Conservation (phyloP, 2,329 filamentous ascomycete genomes). For the Orbilia quercus region DNA sequence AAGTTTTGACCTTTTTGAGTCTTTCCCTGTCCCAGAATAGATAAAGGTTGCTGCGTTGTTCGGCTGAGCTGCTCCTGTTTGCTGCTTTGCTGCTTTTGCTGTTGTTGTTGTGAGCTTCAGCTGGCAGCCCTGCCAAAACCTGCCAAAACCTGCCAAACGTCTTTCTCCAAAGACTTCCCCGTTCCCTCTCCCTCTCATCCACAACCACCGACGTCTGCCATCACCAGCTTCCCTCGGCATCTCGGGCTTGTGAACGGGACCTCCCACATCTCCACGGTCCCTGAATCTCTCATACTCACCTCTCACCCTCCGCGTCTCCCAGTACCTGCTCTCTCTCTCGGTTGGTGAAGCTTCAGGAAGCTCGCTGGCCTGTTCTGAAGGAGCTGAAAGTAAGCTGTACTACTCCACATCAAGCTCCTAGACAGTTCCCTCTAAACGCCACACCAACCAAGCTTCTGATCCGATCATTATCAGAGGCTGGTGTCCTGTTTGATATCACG, state of each 20-base stretch:
- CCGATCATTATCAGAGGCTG: constrained; percentile 26
- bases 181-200: constrained; percentile 21
- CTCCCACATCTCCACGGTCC: constrained; percentile 17
- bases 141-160: constrained; percentile 16
- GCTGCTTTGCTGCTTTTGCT: neutral
- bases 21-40: neutral
- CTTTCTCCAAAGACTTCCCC: constrained; percentile 2
- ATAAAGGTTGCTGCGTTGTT: constrained; percentile 8
- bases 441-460: constrained; percentile 17
- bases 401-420: neutral
- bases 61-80: neutral
- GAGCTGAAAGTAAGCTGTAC: constrained; percentile 8
- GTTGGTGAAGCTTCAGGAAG: constrained; percentile 24
- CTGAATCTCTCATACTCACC: neutral
- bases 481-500: constrained; percentile 16
- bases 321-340: neutral
- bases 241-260: constrained; percentile 37
- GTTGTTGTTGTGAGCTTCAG: constrained; percentile 15
- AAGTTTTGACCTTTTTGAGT: neutral
- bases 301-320: neutral
- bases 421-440: constrained; percentile 9
- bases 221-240: constrained; percentile 34
- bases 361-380: constrained; percentile 11
- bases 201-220: constrained; percentile 38
- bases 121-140: constrained; percentile 3